These are phyloP conservation scores for Stramenopiles sp. DNA, from an alignment of 352 stramenopile species.

Conservation along the genomic window DNA sequence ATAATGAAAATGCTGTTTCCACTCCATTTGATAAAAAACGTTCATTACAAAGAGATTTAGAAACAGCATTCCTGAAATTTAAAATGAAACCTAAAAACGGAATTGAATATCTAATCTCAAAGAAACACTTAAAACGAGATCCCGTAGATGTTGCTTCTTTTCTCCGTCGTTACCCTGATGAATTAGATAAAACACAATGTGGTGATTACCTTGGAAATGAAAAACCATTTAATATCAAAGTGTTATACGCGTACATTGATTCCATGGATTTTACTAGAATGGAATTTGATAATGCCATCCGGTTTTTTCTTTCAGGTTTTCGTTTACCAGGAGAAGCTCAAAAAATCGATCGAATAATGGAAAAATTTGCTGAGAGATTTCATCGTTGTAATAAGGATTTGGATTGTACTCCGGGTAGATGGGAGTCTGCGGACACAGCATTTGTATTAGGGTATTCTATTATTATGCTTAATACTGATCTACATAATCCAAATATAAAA, in stretches of 20 bases:
- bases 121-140: too few species aligned
- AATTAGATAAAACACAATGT: constrained; percentile 81
- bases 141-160: constrained; percentile 64
- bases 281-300: constrained; percentile 80
- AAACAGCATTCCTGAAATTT: constrained; percentile 82
- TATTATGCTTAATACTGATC: constrained; percentile 82
- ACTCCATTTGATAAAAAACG: constrained; percentile 3
- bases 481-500: constrained; percentile 96
- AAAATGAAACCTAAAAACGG: constrained; percentile 68
- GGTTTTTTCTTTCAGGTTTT: constrained; percentile 82
- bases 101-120: constrained; percentile 54
- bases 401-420: constrained; percentile 27
- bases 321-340: constrained; percentile 88
- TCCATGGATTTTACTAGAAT: constrained; percentile 62
- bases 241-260: constrained; percentile 81
- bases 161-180: constrained; percentile 46
- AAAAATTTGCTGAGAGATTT: constrained; percentile 89
- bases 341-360: constrained; percentile 99
- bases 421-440: constrained; percentile 78
- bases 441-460: constrained; percentile 90
- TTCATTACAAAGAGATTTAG: constrained; percentile 15
- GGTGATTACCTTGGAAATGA: constrained; percentile 88
- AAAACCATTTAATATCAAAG: constrained; percentile 33
- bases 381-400: constrained; percentile 40
- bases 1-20: background rate